Base-by-base conservation (phyloP, 441 rosid genomes). In the Adansonia rubrostipa region DNA sequence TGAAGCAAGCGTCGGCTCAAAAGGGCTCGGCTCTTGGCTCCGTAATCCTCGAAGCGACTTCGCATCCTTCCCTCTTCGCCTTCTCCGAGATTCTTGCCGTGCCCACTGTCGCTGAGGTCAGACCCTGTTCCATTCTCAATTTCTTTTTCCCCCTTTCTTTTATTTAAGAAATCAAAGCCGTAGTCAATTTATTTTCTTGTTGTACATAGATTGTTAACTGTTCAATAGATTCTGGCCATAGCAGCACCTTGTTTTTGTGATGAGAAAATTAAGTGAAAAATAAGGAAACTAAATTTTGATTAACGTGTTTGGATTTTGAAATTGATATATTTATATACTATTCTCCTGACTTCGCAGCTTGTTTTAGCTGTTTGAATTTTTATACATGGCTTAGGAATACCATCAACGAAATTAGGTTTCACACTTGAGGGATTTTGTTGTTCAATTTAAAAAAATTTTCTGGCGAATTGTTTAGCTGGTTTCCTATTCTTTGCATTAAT, bases 31-130 rank as follows among this genome's bases (percentile, higher is more conserved):
- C 91, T 9, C 90, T 94, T 9, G 74, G 74, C 1, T 61, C 91
- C 33, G 65, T 94, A 83, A 76, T 96, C 70, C 33, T 83, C 69
- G 98, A 94, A 68, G 98, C 98, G 79, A 94, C 99, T 20, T 93
- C 98, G 75, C 89, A 94, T 75, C 94, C 96, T 36, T 93, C 86
- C 15, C 98, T 96, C 56, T 96, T 96, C 76, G 98, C 98, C 71
- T 94, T 93, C 91, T 94, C 98, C 24, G 98, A 96, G 93, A 93
- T 96, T 86, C 93, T 96, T 81, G 88, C 91, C 22, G 90, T 89
- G 9, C 95, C 95, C 24, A 80, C 57, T 75, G 82, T 94, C 63
- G 78, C 86, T 58, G 84, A 92, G 94, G 99, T 92, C 65, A 45
- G 74, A 71, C 58, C 64, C 14, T 33, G 24, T 24, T 69, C 56